Percentiles rank a stretch among this genome's conserved stretches.
Evolutionary conservation across 202 grass and related monocot genomes (phyloP).

Genomic region (Bolboschoenoplectus hybrid): DNA sequence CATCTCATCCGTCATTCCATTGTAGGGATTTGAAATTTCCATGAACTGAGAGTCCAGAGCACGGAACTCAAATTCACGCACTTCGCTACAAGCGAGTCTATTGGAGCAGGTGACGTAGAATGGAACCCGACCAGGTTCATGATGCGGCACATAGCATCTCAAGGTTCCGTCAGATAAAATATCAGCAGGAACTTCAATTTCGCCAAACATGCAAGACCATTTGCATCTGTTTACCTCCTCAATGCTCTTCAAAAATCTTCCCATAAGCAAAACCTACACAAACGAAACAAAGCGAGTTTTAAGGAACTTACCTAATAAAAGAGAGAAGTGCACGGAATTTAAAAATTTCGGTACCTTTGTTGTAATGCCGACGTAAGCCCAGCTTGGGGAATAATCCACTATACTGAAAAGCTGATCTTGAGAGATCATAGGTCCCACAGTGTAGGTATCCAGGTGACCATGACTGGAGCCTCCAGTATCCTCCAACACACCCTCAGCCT

Average conservation of each 20-base stretch:
- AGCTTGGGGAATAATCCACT: conserved; percentile 72
- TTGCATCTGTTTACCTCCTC: conserved; percentile 55
- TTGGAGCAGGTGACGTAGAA: conserved; percentile 92
- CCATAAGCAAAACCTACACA: conserved; percentile 64
- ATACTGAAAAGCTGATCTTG: conserved; percentile 89
- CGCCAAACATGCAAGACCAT: conserved; percentile 99
- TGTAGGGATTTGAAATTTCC: conserved; percentile 57
- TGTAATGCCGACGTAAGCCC: conserved; percentile 60
- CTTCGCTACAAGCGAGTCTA: conserved; percentile 83
- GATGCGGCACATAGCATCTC: conserved; percentile 61
- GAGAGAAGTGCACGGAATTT: background rate
- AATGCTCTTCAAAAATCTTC: conserved; percentile 62
- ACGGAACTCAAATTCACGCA: conserved; percentile 90
- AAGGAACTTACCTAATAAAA: conserved; percentile 34
- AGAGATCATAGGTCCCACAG: conserved; percentile 66
- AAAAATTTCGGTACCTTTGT: conserved; percentile 58
- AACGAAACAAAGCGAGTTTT: conserved; percentile 21
- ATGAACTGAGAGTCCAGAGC: conserved; percentile 55
- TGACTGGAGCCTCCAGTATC: conserved; percentile 50
- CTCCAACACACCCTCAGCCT: conserved; percentile 61
- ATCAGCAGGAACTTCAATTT: conserved; percentile 75
- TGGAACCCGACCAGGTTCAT: conserved; percentile 72
- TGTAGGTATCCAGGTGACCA: conserved; percentile 65
- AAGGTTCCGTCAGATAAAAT: conserved; percentile 56
- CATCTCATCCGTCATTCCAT: conserved; percentile 41